These are phyloP conservation scores for Canariomyces notabilis DNA, from an alignment of 2,329 filamentous ascomycete species.

Conservation along the genomic window DNA sequence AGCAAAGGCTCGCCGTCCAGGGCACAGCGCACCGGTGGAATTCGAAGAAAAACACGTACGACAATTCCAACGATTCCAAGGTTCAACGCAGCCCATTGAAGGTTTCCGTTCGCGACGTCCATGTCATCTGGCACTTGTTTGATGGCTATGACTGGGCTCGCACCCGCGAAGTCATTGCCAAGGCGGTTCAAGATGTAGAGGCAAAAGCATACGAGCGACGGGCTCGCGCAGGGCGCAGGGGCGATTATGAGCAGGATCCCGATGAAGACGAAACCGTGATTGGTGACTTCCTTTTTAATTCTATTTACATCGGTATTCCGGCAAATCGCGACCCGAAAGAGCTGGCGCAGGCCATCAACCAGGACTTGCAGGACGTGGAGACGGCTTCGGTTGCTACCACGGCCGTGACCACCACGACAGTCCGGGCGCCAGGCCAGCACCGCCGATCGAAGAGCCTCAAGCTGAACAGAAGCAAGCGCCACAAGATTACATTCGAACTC, in stretches of 20 bases:
- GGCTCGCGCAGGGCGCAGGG: constrained; percentile 51
- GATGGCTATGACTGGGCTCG: constrained; percentile 95
- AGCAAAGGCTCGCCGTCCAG: constrained; percentile 53
- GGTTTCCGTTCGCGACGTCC: constrained; percentile 76
- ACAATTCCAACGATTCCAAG: constrained; percentile 56
- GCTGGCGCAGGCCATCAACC: constrained; percentile 77
- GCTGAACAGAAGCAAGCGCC: constrained; percentile 77
- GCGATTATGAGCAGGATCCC: constrained; percentile 54
- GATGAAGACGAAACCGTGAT: constrained; percentile 81
- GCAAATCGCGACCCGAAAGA: constrained; percentile 80
- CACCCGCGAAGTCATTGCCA: constrained; percentile 79
- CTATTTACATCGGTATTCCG: constrained; percentile 93
- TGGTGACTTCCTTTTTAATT: constrained; percentile 96
- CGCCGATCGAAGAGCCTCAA: constrained; percentile 55
- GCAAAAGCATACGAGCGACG: constrained; percentile 72
- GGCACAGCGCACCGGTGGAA: constrained; percentile 76
- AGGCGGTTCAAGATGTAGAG: constrained; percentile 86
- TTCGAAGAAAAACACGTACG: constrained; percentile 69
- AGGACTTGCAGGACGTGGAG: constrained; percentile 80
- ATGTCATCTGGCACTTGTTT: constrained; percentile 95
- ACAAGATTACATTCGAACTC: constrained; percentile 94
- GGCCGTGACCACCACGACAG: constrained; percentile 56
- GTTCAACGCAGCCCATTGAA: constrained; percentile 66
- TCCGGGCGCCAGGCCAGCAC: constrained; percentile 40
- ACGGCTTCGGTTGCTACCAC: constrained; percentile 84